phyloP scores from a whole-genome alignment of 805 yeast genomes.

The Myxozyma kluyveri region DNA sequence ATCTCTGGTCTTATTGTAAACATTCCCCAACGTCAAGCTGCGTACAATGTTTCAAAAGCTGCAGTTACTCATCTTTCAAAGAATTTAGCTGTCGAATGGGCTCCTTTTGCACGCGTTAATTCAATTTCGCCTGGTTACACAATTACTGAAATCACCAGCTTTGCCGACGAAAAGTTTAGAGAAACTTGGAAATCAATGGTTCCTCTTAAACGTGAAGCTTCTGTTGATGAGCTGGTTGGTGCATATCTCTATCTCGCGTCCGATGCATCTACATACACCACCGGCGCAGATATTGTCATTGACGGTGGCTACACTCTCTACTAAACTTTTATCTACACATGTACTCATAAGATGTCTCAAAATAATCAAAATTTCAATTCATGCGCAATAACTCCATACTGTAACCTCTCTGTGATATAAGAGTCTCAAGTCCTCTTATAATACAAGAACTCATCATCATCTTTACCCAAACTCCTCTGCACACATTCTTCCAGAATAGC shows the following conservation, averaged over 20 bases:
- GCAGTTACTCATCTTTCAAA: conserved; percentile 52
- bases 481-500: conserved; percentile 24
- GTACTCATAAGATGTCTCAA: no score
- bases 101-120: conserved; percentile 83
- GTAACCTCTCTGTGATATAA: no score
- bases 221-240: conserved; percentile 53
- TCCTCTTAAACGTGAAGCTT: conserved; percentile 55
- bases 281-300: conserved; percentile 53
- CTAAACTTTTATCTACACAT: neutral
- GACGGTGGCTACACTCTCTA: conserved; percentile 43
- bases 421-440: neutral
- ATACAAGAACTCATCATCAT: neutral
- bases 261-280: conserved; percentile 48
- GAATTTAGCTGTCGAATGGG: conserved; percentile 56
- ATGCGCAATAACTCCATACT: no score
- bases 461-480: conserved; percentile 26
- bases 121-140: conserved; percentile 81
- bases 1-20: conserved; percentile 55
- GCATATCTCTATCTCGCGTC: conserved; percentile 51
- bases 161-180: conserved; percentile 49
- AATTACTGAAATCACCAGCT: conserved; percentile 50
- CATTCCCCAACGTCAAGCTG: conserved; percentile 53
- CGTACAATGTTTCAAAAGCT: conserved; percentile 56
- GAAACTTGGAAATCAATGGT: conserved; percentile 49
- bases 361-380: no score